Conservation (phyloP, 441 rosid genomes). For the Hypseocharis bilobata region DNA sequence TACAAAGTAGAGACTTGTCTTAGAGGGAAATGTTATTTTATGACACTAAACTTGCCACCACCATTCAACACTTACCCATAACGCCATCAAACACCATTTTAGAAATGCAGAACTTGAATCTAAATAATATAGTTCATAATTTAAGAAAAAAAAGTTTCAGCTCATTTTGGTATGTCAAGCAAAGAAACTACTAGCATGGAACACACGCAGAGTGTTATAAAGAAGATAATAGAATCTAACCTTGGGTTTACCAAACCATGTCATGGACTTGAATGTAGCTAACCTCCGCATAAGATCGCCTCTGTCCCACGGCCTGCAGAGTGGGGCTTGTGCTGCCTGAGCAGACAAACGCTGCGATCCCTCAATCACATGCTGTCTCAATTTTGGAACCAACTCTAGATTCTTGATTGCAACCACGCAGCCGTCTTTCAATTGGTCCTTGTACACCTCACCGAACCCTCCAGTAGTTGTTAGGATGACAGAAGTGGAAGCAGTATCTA, state of each 20-base stretch:
- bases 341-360: slow-evolving; percentile 25
- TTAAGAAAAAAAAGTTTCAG: background rate
- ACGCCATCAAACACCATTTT: too few relatives aligned
- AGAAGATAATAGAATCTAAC: slow-evolving; percentile 23
- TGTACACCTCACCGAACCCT: slow-evolving; percentile 90
- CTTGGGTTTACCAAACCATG: slow-evolving; percentile 92
- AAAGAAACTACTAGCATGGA: background rate
- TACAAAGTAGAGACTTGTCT: too few relatives aligned
- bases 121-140: background rate
- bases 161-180: background rate
- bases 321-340: slow-evolving; percentile 33
- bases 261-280: slow-evolving; percentile 88
- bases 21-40: too few relatives aligned
- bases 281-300: slow-evolving; percentile 77
- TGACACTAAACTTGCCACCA: too few relatives aligned
- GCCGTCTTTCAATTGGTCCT: slow-evolving; percentile 80
- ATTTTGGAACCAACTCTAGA: too few relatives aligned
- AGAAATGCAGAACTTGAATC: background rate
- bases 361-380: slow-evolving; percentile 18
- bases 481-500: slow-evolving; percentile 73
- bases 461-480: slow-evolving; percentile 75
- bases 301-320: slow-evolving; percentile 87
- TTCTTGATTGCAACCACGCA: slow-evolving; percentile 91
- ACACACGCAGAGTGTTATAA: background rate
- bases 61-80: too few relatives aligned